Percentiles rank a stretch among this genome's conserved stretches.
phyloP scores from a whole-genome alignment of 306 rosid species.

The Fragaria ananassa region DNA sequence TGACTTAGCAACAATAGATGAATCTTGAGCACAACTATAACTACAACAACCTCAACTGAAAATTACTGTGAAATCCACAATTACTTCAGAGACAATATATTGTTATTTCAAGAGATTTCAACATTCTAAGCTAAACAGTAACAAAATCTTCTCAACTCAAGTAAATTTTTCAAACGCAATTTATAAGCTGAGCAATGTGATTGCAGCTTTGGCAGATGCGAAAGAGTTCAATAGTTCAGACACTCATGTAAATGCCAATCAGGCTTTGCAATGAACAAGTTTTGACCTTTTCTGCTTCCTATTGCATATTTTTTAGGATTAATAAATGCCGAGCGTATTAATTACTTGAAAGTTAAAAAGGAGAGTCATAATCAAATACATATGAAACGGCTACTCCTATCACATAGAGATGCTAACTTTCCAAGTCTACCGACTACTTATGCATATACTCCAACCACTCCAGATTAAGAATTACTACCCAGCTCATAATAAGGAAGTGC shows the following conservation, averaged over 20 bases:
- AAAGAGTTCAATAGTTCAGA: neutral
- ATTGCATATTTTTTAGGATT: constrained; percentile 9
- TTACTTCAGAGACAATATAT: constrained; percentile 6
- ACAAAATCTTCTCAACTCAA: neutral
- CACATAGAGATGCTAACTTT: neutral
- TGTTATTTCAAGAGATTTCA: neutral
- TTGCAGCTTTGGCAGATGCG: neutral
- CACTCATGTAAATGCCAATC: neutral
- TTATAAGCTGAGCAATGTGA: constrained; percentile 9
- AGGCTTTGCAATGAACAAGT: neutral
- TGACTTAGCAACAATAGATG: constrained; percentile 23
- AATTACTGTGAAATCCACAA: constrained; percentile 6
- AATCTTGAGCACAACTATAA: constrained; percentile 20
- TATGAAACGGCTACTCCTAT: neutral
- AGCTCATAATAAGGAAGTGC: constrained; percentile 22
- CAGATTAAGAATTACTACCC: neutral
- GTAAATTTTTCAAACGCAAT: neutral
- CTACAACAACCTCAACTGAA: neutral
- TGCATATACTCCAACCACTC: neutral
- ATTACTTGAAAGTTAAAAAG: constrained; percentile 8
- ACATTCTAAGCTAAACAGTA: neutral
- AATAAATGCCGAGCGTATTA: constrained; percentile 17
- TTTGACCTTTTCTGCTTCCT: constrained; percentile 18
- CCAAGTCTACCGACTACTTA: constrained; percentile 8
- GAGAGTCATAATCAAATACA: neutral